Evolutionary conservation across 176 grass and related monocot species (phyloP).

Genomic region (Tuctoria greenei): DNA sequence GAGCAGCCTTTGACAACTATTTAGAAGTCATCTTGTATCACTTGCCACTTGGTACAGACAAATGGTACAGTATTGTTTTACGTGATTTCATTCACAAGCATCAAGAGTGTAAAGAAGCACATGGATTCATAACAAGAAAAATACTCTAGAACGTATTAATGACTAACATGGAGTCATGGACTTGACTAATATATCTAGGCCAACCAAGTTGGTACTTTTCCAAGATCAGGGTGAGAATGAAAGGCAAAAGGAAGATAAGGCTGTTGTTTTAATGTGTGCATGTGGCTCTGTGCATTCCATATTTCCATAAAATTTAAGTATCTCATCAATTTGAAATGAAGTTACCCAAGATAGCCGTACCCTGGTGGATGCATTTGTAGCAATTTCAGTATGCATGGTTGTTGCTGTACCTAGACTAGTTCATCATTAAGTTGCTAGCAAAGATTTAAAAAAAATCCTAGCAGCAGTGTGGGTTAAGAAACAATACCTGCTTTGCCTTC

Average conservation of each 20-base stretch:
- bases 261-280: background rate
- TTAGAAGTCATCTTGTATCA: background rate
- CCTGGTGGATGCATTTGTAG: background rate
- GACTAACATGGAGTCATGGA: background rate
- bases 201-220: background rate
- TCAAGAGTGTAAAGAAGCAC: background rate
- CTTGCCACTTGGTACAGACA: background rate
- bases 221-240: background rate
- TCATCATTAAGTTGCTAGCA: slow-evolving; percentile 17
- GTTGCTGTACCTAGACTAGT: background rate
- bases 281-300: slow-evolving; percentile 15
- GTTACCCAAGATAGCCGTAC: background rate
- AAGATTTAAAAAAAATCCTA: slow-evolving; percentile 9
- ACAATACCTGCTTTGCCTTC: slow-evolving; percentile 86
- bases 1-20: background rate
- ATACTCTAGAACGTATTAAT: background rate
- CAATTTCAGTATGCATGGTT: slow-evolving; percentile 12
- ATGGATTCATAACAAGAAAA: background rate
- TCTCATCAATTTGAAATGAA: slow-evolving; percentile 2
- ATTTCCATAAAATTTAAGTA: slow-evolving; percentile 3
- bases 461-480: slow-evolving; percentile 24
- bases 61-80: background rate
- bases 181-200: background rate
- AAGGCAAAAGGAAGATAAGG: background rate
- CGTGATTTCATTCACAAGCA: background rate